phyloP scores from a whole-genome alignment of 116 monocot species.

The Zostera marina region DNA sequence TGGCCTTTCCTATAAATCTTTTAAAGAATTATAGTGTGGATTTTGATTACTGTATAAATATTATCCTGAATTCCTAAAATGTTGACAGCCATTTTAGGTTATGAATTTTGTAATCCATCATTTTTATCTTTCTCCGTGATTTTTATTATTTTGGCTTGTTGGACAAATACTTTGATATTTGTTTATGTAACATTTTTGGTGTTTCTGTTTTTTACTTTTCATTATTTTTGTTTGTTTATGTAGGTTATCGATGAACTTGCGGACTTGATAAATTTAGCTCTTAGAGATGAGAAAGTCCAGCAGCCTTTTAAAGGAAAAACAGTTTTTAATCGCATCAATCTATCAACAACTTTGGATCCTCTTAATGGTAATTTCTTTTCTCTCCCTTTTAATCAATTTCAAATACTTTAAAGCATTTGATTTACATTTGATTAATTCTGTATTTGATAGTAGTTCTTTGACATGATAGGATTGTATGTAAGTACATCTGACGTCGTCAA shows the following conservation, averaged over 20 bases:
- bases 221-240: conserved; percentile 4
- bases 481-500: conserved; percentile 44
- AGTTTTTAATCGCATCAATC: conserved; percentile 57
- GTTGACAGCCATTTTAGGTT: too few species aligned
- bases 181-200: too few species aligned
- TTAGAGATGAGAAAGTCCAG: conserved; percentile 33
- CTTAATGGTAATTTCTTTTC: conserved; percentile 41
- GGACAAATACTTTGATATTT: too few species aligned
- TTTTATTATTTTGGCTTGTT: too few species aligned
- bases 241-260: conserved; percentile 71
- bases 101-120: too few species aligned
- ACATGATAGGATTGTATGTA: conserved; percentile 61
- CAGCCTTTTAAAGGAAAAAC: conserved; percentile 43
- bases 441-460: background rate
- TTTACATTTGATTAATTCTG: background rate
- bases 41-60: too few species aligned
- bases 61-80: too few species aligned
- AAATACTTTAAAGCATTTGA: background rate
- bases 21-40: too few species aligned
- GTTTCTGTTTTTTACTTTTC: background rate
- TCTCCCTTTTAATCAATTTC: background rate
- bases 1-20: too few species aligned
- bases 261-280: conserved; percentile 36
- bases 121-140: too few species aligned
- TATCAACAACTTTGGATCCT: conserved; percentile 55